Percentiles rank a stretch among this genome's conserved stretches.
These are phyloP conservation scores for Cryptococcus depauperatus DNA, from an alignment of 1,284 basidiomycete species.

Conservation along the genomic window DNA sequence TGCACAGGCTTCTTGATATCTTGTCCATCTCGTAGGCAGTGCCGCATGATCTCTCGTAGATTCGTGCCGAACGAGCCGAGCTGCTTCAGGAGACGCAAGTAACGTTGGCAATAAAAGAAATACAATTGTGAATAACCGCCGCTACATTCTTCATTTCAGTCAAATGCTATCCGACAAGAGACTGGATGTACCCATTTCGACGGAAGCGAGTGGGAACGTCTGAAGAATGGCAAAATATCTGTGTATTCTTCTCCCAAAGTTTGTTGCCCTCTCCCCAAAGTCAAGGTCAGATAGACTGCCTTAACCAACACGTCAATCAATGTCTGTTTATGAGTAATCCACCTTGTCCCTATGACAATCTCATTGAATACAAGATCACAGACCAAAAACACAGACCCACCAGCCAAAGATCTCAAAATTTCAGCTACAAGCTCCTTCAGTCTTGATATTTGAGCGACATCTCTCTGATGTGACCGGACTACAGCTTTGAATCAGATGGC, in stretches of 20 bases:
- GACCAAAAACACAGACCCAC: constrained; percentile 43
- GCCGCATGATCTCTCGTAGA: not conserved
- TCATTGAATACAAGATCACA: not conserved
- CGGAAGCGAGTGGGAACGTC: constrained; percentile 16
- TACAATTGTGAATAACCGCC: constrained; percentile 56
- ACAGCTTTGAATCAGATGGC: constrained; percentile 3
- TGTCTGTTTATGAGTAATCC: constrained; percentile 72
- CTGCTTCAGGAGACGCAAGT: constrained; percentile 41
- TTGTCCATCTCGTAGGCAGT: constrained; percentile 4
- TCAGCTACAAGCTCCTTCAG: constrained; percentile 68
- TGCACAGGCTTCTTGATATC: constrained; percentile 5
- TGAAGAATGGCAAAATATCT: constrained; percentile 66
- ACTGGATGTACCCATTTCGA: constrained; percentile 14
- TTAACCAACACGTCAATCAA: constrained; percentile 67
- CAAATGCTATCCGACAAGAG: not conserved
- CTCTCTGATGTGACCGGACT: constrained; percentile 82
- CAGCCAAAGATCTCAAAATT: constrained; percentile 66
- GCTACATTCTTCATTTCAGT: constrained; percentile 14
- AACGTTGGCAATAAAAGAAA: constrained; percentile 55
- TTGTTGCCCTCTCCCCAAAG: constrained; percentile 69
- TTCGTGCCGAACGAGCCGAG: constrained; percentile 46
- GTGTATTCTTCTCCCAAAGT: constrained; percentile 88
- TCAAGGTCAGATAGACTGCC: constrained; percentile 65
- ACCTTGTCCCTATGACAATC: constrained; percentile 61
- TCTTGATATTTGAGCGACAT: constrained; percentile 65